phyloP scores from a whole-genome alignment of 2,329 filamentous ascomycete species.

The Xylaria sp. region DNA sequence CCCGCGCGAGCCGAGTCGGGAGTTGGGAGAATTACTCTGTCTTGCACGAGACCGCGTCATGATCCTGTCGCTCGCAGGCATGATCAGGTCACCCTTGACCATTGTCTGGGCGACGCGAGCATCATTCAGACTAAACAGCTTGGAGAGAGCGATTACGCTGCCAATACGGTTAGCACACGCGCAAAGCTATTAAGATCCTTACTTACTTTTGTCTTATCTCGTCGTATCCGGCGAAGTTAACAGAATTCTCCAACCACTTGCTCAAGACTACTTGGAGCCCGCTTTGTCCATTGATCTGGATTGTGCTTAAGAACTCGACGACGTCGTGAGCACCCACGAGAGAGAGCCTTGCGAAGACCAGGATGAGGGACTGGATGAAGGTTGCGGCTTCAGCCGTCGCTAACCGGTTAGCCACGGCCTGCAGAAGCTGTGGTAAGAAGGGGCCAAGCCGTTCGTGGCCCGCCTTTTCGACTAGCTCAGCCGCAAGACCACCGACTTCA shows the following conservation, averaged over 20 bases:
- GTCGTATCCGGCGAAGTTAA: slow-evolving; percentile 97
- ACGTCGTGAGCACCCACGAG: slow-evolving; percentile 85
- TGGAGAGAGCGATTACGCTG: slow-evolving; percentile 89
- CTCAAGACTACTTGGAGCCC: slow-evolving; percentile 87
- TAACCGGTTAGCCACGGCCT: slow-evolving; percentile 84
- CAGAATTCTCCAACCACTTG: slow-evolving; percentile 97
- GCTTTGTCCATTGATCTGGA: slow-evolving; percentile 76
- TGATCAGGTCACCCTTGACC: slow-evolving; percentile 90
- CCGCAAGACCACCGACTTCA: slow-evolving; percentile 93
- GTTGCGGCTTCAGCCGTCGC: slow-evolving; percentile 80
- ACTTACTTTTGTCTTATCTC: slow-evolving; percentile 93
- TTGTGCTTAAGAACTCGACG: slow-evolving; percentile 84
- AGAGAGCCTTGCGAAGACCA: slow-evolving; percentile 91
- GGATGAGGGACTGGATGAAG: slow-evolving; percentile 93
- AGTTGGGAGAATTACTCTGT: slow-evolving; percentile 60
- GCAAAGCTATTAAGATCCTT: background rate
- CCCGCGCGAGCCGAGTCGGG: background rate
- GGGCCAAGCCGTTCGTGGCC: slow-evolving; percentile 89
- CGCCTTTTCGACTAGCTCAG: slow-evolving; percentile 93
- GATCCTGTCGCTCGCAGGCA: slow-evolving; percentile 78
- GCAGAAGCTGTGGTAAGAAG: slow-evolving; percentile 83
- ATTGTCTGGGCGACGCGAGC: slow-evolving; percentile 74
- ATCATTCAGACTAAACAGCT: slow-evolving; percentile 87
- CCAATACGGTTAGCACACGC: slow-evolving; percentile 35
- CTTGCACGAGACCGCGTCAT: slow-evolving; percentile 92